Conservation (phyloP, 352 stramenopile genomes). For the Globisporangium cylindrosporum region DNA sequence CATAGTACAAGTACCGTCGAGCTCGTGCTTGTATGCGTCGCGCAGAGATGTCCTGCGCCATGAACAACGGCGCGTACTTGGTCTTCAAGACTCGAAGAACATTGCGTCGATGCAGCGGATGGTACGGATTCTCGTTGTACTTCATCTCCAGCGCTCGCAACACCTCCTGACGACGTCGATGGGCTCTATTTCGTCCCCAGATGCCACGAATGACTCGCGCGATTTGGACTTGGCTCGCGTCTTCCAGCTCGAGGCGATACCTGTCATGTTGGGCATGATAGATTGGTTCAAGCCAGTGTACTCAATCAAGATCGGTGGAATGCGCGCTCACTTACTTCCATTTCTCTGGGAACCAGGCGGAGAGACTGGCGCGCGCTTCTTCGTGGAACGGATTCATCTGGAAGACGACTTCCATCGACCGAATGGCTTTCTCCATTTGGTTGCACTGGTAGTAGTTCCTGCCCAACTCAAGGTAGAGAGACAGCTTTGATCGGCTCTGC, state of each 20-base stretch:
- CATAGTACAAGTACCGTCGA: constrained; percentile 41
- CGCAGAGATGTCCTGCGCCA: constrained; percentile 51
- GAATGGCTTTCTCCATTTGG: constrained; percentile 75
- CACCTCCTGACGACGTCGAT: constrained; percentile 16
- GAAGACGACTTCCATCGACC: constrained; percentile 65
- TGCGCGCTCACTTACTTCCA: constrained; percentile 45
- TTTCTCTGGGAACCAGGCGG: constrained; percentile 64
- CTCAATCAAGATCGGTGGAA: not conserved
- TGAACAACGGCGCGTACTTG: constrained; percentile 57
- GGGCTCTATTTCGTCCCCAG: constrained; percentile 39
- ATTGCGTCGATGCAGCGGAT: constrained; percentile 32
- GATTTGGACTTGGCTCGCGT: constrained; percentile 67
- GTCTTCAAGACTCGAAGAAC: constrained; percentile 30
- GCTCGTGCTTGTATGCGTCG: constrained; percentile 42
- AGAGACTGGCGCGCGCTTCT: constrained; percentile 51
- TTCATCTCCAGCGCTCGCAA: constrained; percentile 24
- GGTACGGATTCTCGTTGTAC: constrained; percentile 41
- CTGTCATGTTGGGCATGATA: constrained; percentile 15
- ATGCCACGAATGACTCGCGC: constrained; percentile 57
- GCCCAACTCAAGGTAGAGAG: constrained; percentile 55
- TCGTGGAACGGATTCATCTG: constrained; percentile 49
- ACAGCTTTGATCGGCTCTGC: constrained; percentile 27
- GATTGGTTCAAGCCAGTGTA: not conserved
- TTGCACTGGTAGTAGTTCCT: constrained; percentile 71
- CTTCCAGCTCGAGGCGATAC: constrained; percentile 59